A percentile compares a stretch with the other conserved stretches of the same genome.
Conservation (phyloP, 2,329 filamentous ascomycete species). For the Paecilomyces fulvus region DNA sequence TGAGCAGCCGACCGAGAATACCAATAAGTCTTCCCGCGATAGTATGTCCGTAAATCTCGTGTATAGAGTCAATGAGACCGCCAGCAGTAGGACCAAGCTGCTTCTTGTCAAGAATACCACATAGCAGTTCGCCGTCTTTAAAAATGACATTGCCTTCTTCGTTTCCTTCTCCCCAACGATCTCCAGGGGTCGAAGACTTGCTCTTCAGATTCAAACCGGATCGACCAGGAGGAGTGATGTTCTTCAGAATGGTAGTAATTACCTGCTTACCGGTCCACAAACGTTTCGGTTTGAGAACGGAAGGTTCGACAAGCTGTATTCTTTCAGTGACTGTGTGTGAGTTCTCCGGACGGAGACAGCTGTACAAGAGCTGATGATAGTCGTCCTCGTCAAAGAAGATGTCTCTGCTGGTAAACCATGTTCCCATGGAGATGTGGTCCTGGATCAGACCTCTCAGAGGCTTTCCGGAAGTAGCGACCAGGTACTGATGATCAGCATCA, state of each 20-base stretch:
- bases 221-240: conserved; percentile 71
- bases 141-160: conserved; percentile 80
- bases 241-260: conserved; percentile 84
- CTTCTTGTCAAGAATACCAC: conserved; percentile 89
- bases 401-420: conserved; percentile 83
- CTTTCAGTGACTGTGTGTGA: conserved; percentile 77
- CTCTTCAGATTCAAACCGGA: conserved; percentile 71
- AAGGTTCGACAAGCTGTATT: conserved; percentile 71
- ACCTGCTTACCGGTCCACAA: conserved; percentile 97
- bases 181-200: conserved; percentile 67
- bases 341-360: conserved; percentile 78
- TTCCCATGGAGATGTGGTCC: conserved; percentile 93
- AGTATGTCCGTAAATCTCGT: conserved; percentile 85
- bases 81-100: conserved; percentile 84
- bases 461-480: conserved; percentile 87
- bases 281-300: conserved; percentile 69
- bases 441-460: conserved; percentile 93
- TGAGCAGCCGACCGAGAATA: conserved; percentile 80
- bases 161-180: conserved; percentile 61
- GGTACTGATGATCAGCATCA: conserved; percentile 94
- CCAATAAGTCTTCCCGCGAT: conserved; percentile 81
- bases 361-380: conserved; percentile 92
- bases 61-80: conserved; percentile 82
- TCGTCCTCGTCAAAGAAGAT: conserved; percentile 80
- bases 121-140: conserved; percentile 77